A percentile compares a stretch with the other conserved stretches of the same genome.
These are phyloP conservation scores for Pharus latifolius DNA, from an alignment of 176 grass and related monocot species.

Conservation along the genomic window DNA sequence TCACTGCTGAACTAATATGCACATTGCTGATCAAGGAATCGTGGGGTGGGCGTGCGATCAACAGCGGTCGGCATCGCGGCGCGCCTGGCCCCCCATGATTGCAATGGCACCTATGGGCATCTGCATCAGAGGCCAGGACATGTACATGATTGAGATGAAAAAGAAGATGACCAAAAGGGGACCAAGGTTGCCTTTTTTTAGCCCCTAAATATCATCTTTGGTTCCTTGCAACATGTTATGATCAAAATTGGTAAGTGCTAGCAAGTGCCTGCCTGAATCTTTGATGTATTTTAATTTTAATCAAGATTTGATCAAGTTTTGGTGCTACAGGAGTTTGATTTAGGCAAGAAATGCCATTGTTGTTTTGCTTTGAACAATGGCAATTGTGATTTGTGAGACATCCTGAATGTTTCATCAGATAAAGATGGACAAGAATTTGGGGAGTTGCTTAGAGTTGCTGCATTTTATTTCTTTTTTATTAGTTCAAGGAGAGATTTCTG, in stretches of 20 bases:
- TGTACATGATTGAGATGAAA: slow-evolving; percentile 22
- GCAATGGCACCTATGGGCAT: neutral
- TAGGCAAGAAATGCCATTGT: neutral
- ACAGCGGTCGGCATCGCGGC: neutral
- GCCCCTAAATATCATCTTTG: slow-evolving; percentile 16
- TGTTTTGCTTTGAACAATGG: slow-evolving; percentile 38
- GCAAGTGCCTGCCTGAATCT: too few relatives aligned
- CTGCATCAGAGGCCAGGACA: slow-evolving; percentile 17
- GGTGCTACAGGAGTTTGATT: too few relatives aligned
- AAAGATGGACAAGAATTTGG: slow-evolving; percentile 28
- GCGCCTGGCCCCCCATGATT: too few relatives aligned
- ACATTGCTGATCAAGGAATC: slow-evolving; percentile 10
- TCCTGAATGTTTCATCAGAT: slow-evolving; percentile 33
- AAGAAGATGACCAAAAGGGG: neutral
- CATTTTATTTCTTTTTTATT: slow-evolving; percentile 9
- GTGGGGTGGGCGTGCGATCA: slow-evolving; percentile 19
- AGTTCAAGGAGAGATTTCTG: slow-evolving; percentile 33
- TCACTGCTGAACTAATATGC: slow-evolving; percentile 17
- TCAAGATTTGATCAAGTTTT: too few relatives aligned
- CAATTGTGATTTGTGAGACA: slow-evolving; percentile 23
- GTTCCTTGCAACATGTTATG: neutral
- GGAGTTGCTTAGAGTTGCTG: slow-evolving; percentile 40
- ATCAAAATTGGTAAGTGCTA: too few relatives aligned
- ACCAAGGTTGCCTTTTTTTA: slow-evolving; percentile 15
- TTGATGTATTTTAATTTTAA: too few relatives aligned